Conservation (phyloP, 192 early-diverging fungal genomes). For the Backusella tuberculispora region DNA sequence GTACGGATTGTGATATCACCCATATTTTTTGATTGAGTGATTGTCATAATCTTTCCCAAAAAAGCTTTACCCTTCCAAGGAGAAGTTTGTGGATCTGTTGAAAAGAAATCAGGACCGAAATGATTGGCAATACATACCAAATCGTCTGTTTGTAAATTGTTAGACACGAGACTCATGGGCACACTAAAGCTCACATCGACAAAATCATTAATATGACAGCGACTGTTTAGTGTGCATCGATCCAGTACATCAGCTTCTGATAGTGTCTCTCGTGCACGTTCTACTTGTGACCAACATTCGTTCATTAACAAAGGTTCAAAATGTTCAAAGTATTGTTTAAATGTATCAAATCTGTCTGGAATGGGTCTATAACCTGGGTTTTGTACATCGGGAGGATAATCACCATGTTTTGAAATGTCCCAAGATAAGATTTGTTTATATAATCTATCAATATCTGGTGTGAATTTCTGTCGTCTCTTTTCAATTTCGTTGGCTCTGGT, state of each 20-base stretch:
- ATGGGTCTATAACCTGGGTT: slow-evolving; percentile 47
- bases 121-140: slow-evolving; percentile 64
- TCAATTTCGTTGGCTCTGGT: slow-evolving; percentile 42
- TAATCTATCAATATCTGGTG: slow-evolving; percentile 57
- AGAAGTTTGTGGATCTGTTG: slow-evolving; percentile 15
- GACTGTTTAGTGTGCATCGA: slow-evolving; percentile 47
- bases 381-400: slow-evolving; percentile 55
- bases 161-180: slow-evolving; percentile 27
- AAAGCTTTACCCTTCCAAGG: slow-evolving; percentile 48
- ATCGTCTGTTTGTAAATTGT: slow-evolving; percentile 56
- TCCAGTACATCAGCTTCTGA: slow-evolving; percentile 52
- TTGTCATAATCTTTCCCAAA: slow-evolving; percentile 58
- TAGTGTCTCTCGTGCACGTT: slow-evolving; percentile 70
- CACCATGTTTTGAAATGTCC: slow-evolving; percentile 55
- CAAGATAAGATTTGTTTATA: slow-evolving; percentile 67
- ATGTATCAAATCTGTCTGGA: slow-evolving; percentile 60
- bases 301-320: slow-evolving; percentile 86
- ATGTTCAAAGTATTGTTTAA: slow-evolving; percentile 59
- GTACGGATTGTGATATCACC: slow-evolving; percentile 51
- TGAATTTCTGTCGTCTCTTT: slow-evolving; percentile 47
- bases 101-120: slow-evolving; percentile 41
- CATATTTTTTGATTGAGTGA: slow-evolving; percentile 47
- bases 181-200: slow-evolving; percentile 65
- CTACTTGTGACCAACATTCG: slow-evolving; percentile 86
- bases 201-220: slow-evolving; percentile 74